Conservation (phyloP, 2,329 filamentous ascomycete genomes). For the Ilyonectria mors-panacis region DNA sequence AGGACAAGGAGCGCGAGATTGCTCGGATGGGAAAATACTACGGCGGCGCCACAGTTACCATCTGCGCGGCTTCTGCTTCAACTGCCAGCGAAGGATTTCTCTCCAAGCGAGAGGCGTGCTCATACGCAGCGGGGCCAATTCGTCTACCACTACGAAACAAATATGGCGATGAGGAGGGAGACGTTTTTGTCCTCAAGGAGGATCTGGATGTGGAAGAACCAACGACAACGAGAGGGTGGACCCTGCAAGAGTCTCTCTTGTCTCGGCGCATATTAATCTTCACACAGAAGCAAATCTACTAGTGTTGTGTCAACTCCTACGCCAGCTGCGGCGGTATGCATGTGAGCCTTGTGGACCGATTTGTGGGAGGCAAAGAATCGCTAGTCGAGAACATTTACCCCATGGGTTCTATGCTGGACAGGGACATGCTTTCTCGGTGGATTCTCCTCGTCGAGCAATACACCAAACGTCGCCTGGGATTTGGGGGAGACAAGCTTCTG, state of each 20-base stretch:
- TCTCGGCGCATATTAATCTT: constrained; percentile 28
- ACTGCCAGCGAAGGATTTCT: constrained; percentile 7
- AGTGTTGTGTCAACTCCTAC: constrained; percentile 11
- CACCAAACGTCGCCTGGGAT: constrained; percentile 1
- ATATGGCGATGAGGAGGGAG: constrained; percentile 1
- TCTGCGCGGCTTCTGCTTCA: constrained; percentile 12
- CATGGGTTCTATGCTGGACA: neutral
- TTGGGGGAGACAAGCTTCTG: neutral
- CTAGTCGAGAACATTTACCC: constrained; percentile 12
- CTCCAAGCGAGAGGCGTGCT: neutral
- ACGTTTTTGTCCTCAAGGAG: constrained; percentile 2
- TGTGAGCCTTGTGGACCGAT: neutral
- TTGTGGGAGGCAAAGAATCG: neutral
- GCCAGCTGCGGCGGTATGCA: constrained; percentile 14
- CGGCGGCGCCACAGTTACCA: constrained; percentile 9
- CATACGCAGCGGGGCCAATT: constrained; percentile 6
- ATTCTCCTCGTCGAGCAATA: neutral
- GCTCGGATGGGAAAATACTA: constrained; percentile 33
- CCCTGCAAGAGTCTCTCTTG: constrained; percentile 27
- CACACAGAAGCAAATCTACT: constrained; percentile 8
- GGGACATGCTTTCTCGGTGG: neutral
- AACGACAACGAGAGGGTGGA: constrained; percentile 22
- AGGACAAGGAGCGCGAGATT: constrained; percentile 29
- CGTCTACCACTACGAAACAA: neutral
- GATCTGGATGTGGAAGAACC: neutral